These are phyloP conservation scores for Syzygium aromaticum DNA, from an alignment of 345 rosid species.

Conservation along the genomic window DNA sequence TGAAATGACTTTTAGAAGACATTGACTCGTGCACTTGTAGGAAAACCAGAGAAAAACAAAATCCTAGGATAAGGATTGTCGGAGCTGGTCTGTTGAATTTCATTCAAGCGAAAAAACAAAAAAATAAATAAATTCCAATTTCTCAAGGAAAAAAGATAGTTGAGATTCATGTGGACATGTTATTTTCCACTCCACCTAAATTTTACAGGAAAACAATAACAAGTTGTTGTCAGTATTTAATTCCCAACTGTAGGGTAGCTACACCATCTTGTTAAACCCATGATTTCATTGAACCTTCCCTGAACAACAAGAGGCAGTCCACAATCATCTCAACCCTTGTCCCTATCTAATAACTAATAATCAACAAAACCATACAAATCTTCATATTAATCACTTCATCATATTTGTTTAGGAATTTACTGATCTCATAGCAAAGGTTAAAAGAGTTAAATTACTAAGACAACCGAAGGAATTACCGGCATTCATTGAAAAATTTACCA, in stretches of 20 bases:
- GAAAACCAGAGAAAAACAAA: background rate
- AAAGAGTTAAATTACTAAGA: background rate
- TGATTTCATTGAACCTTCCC: background rate
- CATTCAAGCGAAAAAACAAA: background rate
- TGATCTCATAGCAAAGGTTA: background rate
- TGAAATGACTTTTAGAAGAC: background rate
- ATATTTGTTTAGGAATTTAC: background rate
- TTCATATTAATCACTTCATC: background rate
- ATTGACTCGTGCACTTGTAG: background rate
- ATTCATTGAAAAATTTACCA: background rate
- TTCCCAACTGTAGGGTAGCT: background rate
- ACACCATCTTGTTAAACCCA: background rate
- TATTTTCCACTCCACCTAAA: background rate
- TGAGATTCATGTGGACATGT: background rate
- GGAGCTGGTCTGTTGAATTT: background rate
- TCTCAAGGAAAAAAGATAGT: background rate
- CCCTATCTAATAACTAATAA: background rate
- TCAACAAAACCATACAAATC: background rate
- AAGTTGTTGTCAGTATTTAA: conserved; percentile 1
- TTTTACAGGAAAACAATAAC: background rate
- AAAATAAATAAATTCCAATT: background rate
- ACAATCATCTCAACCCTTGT: background rate
- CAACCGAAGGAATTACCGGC: background rate
- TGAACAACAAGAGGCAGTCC: background rate
- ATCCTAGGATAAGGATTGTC: background rate